Evolutionary conservation across 2,329 filamentous ascomycete species (phyloP).

Genomic region (Alternaria triticina): DNA sequence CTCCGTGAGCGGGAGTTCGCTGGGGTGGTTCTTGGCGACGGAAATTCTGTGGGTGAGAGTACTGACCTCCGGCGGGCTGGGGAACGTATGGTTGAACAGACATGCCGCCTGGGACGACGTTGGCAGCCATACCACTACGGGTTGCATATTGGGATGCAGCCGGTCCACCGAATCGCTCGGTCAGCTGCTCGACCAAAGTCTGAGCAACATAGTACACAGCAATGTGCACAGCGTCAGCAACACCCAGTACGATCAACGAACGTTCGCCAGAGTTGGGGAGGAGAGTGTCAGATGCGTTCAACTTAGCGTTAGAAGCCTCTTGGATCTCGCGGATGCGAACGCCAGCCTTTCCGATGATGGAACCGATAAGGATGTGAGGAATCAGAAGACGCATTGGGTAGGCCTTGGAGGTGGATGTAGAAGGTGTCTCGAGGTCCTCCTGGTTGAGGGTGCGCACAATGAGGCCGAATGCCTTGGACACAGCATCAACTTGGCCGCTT

Average conservation of each 20-base stretch:
- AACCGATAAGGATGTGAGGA: conserved; percentile 95
- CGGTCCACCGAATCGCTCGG: conserved; percentile 93
- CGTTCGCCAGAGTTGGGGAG: conserved; percentile 94
- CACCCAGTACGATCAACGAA: conserved; percentile 96
- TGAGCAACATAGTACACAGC: conserved; percentile 98
- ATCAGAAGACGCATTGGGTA: conserved; percentile 95
- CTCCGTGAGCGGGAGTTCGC: conserved; percentile 76
- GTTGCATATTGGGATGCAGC: conserved; percentile 98
- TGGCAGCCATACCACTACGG: conserved; percentile 88
- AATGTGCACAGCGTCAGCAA: conserved; percentile 97
- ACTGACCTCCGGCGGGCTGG: conserved; percentile 90
- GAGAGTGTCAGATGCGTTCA: conserved; percentile 95
- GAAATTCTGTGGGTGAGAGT: conserved; percentile 88
- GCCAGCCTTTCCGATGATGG: conserved; percentile 97
- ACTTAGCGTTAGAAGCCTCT: conserved; percentile 91
- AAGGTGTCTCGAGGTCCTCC: conserved; percentile 85
- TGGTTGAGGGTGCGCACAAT: conserved; percentile 99
- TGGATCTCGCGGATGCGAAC: conserved; percentile 98
- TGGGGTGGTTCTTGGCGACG: conserved; percentile 69
- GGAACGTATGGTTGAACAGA: conserved; percentile 98
- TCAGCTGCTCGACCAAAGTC: conserved; percentile 96
- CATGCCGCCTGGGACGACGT: conserved; percentile 95
- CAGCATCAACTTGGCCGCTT: conserved; percentile 93
- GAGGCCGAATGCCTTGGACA: conserved; percentile 97
- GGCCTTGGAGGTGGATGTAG: conserved; percentile 92